These are phyloP conservation scores for Choanephora cucurbitarum DNA, from an alignment of 371 early-diverging fungal genomes.

Conservation along the genomic window DNA sequence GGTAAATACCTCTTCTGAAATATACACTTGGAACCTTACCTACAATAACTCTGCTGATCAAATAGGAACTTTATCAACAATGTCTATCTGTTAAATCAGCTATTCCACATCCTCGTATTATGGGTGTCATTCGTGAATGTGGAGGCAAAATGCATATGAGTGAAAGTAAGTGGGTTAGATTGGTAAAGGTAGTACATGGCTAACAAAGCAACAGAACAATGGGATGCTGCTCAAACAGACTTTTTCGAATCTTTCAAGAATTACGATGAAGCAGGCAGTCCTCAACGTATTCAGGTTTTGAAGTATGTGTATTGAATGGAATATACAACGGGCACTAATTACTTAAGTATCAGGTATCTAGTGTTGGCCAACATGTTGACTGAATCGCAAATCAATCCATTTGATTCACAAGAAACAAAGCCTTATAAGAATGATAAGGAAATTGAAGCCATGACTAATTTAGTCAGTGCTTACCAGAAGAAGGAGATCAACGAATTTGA, in stretches of 20 bases:
- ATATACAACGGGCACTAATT: neutral
- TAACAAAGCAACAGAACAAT: constrained; percentile 62
- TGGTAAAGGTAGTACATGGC: neutral
- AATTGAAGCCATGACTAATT: constrained; percentile 89
- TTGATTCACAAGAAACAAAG: constrained; percentile 96
- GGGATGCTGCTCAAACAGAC: constrained; percentile 90
- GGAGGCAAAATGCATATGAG: constrained; percentile 98
- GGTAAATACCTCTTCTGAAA: no score
- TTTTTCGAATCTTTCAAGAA: constrained; percentile 97
- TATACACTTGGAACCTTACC: neutral
- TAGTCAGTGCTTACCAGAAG: constrained; percentile 89
- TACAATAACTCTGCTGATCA: no score
- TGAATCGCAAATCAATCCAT: constrained; percentile 92
- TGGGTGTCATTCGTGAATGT: constrained; percentile 96
- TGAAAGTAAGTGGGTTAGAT: constrained; percentile 61
- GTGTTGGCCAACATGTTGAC: constrained; percentile 95
- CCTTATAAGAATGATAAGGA: constrained; percentile 91
- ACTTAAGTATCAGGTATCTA: constrained; percentile 59
- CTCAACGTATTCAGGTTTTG: constrained; percentile 89
- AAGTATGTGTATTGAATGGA: constrained; percentile 56
- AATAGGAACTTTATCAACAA: constrained; percentile 79
- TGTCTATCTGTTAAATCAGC: constrained; percentile 89
- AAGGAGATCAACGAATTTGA: constrained; percentile 89
- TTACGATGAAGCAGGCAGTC: constrained; percentile 95
- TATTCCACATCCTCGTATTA: constrained; percentile 94